Percentiles rank a stretch among this genome's conserved stretches.
Conservation (phyloP, 257 asterid genomes). For the Solanum verrucosum region DNA sequence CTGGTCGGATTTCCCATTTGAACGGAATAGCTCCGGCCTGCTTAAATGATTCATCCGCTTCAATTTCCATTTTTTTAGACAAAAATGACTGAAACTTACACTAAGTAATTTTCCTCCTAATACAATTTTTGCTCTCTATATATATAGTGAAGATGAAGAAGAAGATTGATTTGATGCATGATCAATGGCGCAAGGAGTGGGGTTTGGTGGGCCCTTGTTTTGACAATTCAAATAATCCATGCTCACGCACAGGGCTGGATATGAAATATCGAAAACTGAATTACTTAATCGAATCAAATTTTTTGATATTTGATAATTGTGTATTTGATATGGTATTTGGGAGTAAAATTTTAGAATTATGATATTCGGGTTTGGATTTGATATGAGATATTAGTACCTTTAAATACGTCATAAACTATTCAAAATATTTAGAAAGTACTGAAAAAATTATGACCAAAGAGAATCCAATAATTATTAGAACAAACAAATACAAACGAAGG, state of each 20-base stretch:
- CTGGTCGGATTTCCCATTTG: constrained; percentile 91
- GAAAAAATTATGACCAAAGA: too few relatives aligned
- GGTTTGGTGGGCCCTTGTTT: constrained; percentile 15
- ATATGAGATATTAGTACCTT: too few relatives aligned
- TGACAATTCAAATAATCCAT: not conserved
- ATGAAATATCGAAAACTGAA: too few relatives aligned
- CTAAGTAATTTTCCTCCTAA: not conserved
- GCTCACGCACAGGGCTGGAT: not conserved
- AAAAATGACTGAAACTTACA: not conserved
- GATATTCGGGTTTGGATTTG: too few relatives aligned
- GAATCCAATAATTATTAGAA: too few relatives aligned
- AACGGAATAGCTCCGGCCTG: constrained; percentile 66
- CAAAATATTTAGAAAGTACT: not conserved
- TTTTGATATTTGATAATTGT: too few relatives aligned
- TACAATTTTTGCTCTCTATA: not conserved
- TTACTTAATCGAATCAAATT: too few relatives aligned
- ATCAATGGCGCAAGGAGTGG: constrained; percentile 61
- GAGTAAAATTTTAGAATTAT: too few relatives aligned
- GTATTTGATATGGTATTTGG: too few relatives aligned
- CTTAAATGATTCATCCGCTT: constrained; percentile 48
- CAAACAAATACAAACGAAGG: too few relatives aligned
- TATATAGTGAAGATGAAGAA: not conserved
- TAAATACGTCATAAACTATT: too few relatives aligned
- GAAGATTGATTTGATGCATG: constrained; percentile 22
- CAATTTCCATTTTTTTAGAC: constrained; percentile 10